phyloP scores from a whole-genome alignment of 257 asterid genomes.

The Thymus quinquecostatus region DNA sequence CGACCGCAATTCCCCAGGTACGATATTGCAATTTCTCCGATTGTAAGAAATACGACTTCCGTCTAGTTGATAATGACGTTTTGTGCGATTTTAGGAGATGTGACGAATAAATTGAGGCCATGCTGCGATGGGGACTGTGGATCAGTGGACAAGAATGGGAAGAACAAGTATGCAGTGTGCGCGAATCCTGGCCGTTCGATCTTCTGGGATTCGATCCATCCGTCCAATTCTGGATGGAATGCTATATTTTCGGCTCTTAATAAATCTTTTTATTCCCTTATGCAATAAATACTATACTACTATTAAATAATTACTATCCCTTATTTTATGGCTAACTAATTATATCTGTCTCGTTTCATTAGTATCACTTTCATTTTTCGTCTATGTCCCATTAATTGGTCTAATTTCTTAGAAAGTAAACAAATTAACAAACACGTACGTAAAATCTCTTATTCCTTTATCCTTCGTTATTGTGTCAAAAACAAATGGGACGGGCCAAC shows the following conservation, averaged over 20 bases:
- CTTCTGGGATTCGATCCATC: slow-evolving; percentile 73
- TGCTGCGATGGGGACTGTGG: slow-evolving; percentile 77
- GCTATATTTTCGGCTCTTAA: slow-evolving; percentile 48
- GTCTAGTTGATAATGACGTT: too few relatives aligned
- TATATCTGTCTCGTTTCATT: too few relatives aligned
- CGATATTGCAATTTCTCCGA: too few relatives aligned
- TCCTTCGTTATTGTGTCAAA: too few relatives aligned
- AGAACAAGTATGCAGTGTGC: slow-evolving; percentile 50
- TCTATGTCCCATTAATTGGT: too few relatives aligned
- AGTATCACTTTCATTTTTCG: too few relatives aligned
- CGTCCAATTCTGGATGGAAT: slow-evolving; percentile 64
- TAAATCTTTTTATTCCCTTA: slow-evolving; percentile 35
- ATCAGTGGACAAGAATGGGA: slow-evolving; percentile 38
- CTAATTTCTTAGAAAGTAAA: too few relatives aligned
- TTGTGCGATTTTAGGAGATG: slow-evolving; percentile 32
- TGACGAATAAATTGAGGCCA: slow-evolving; percentile 48
- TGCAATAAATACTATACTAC: background rate
- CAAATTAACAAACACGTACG: too few relatives aligned
- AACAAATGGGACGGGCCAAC: too few relatives aligned
- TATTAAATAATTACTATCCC: background rate
- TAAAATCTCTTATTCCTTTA: too few relatives aligned
- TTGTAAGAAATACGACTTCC: too few relatives aligned
- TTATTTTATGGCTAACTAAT: too few relatives aligned
- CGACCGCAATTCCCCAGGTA: slow-evolving; percentile 46
- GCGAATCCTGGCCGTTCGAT: slow-evolving; percentile 46